Percentiles rank a stretch among this genome's conserved stretches.
Conservation (phyloP, 2,329 filamentous ascomycete species). For the Arthrobotrys megalospora region DNA sequence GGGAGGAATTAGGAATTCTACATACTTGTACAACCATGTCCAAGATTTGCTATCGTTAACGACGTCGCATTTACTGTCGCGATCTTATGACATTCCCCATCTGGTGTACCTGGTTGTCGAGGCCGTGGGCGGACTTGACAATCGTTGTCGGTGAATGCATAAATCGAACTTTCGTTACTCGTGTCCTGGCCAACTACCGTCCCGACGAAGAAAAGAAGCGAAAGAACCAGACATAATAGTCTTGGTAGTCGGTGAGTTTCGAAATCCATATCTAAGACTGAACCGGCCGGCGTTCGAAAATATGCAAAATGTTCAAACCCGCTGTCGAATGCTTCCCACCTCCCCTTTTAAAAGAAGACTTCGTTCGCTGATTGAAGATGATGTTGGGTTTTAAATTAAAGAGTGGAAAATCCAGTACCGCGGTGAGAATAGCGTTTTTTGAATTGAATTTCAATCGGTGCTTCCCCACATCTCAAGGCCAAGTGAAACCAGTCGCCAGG, state of each 20-base stretch:
- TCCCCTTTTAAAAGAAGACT: neutral
- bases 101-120: conserved; percentile 29
- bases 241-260: conserved; percentile 15
- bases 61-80: conserved; percentile 28
- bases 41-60: conserved; percentile 24
- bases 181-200: conserved; percentile 5
- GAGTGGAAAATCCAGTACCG: neutral
- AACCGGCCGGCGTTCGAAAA: neutral
- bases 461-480: conserved; percentile 3
- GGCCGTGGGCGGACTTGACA: conserved; percentile 4
- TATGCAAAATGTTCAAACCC: neutral
- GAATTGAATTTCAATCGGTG: neutral
- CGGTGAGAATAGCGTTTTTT: neutral
- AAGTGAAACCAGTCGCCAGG: conserved; percentile 2
- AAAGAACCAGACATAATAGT: conserved; percentile 15
- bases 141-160: conserved; percentile 32
- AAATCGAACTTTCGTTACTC: conserved; percentile 32
- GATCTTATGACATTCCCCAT: conserved; percentile 38
- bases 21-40: conserved; percentile 56
- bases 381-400: neutral
- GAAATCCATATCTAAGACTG: conserved; percentile 21
- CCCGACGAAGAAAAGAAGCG: conserved; percentile 20
- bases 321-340: neutral
- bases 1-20: neutral
- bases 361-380: neutral